Base-by-base conservation (phyloP, 306 rosid genomes). In the Vigna radiata region DNA sequence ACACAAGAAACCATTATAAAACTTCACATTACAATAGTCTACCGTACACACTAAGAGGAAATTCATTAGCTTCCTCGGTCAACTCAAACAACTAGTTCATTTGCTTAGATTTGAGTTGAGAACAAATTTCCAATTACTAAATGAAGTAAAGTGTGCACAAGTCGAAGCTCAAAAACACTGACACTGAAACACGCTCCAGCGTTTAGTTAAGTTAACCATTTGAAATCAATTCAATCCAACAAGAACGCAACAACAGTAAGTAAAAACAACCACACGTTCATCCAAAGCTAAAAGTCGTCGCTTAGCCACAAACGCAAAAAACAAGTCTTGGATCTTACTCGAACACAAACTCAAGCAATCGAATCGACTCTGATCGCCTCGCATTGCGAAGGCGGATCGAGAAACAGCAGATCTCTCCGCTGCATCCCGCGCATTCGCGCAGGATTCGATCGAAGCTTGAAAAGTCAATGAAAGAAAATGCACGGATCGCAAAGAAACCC, bases 281-380 rank as follows among this genome's bases (percentile, higher is more conserved):
- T 64, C 64, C 73, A 76, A 60, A 49, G 39, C 49, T 68, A 49
- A 66, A 50, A 60, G 36, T 48, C 64, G 68, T 44, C 55, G 82
- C 79, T 58, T 11, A 10, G 54, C 36, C 8, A 11, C 63, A 69
- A 78, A 55, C 33, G 17, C 15, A 46, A 14, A 47, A 68, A 75
- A 16, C 17, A 58, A 74, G 76, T 81, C 18, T 27, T 15, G 62
- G 87, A 88, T 86, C 92, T 82, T 81, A 77, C 81, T 82, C 37
- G 39, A 70, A 17, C 70, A 78, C 52, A 71, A 59, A 52, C 29
- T 54, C 52, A 50, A 5, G 60, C 18, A n/a, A 18, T 21, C 31
- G 15, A 62, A 55, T 46, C 62, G 14, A 65, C 77, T 39, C 15
- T 56, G 79, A 79, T 79, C 76, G 49, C 8, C 11, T 17, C 18